Percentiles rank a stretch among this genome's conserved stretches.
Evolutionary conservation across 2,329 filamentous ascomycete genomes (phyloP).

Genomic region (Chaetoscypha palmicola): DNA sequence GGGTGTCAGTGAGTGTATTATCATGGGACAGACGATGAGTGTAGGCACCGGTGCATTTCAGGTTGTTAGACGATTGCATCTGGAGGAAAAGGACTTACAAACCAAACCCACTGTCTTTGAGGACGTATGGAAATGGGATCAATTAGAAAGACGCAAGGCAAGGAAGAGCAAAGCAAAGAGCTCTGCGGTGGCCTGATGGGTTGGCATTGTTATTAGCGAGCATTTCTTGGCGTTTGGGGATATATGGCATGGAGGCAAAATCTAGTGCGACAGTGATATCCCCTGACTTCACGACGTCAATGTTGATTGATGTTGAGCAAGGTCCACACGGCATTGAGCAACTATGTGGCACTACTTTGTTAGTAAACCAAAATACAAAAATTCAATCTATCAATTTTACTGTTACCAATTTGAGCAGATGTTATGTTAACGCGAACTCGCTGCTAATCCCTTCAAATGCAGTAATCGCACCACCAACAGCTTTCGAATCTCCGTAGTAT

Average conservation of each 20-base stretch:
- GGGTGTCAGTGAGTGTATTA: constrained; percentile 93
- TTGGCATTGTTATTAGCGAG: not conserved
- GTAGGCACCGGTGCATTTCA: constrained; percentile 90
- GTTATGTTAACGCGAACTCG: constrained; percentile 36
- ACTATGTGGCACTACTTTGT: too few relatives aligned
- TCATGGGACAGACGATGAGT: constrained; percentile 92
- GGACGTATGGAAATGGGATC: constrained; percentile 48
- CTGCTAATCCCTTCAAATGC: constrained; percentile 62
- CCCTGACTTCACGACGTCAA: too few relatives aligned
- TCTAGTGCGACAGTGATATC: too few relatives aligned
- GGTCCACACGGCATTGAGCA: too few relatives aligned
- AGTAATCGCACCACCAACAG: constrained; percentile 47
- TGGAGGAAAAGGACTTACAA: constrained; percentile 48
- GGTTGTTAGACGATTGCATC: constrained; percentile 69
- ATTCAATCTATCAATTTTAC: not conserved
- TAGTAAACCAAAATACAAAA: too few relatives aligned
- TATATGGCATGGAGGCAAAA: not conserved
- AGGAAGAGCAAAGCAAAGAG: not conserved
- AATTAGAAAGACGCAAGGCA: constrained; percentile 24
- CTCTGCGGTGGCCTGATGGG: not conserved
- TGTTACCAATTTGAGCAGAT: not conserved
- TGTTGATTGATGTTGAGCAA: too few relatives aligned
- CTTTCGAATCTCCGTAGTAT: constrained; percentile 81
- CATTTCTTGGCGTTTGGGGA: not conserved
- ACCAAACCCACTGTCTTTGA: constrained; percentile 60